Conservation (phyloP, 352 stramenopile genomes). For the Phytophthora niederhauseri region DNA sequence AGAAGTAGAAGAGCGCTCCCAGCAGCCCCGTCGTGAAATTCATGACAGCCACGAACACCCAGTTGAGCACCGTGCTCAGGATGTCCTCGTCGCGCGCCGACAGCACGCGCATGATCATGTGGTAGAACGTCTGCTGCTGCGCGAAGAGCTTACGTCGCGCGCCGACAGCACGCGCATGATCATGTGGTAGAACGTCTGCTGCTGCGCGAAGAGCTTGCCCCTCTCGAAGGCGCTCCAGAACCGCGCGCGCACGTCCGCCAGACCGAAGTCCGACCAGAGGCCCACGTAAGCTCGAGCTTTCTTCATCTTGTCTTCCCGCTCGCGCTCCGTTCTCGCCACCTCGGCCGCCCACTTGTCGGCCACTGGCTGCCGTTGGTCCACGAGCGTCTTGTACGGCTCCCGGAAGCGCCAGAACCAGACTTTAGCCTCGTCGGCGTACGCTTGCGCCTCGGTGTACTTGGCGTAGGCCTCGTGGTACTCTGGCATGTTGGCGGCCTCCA, state of each 20-base stretch:
- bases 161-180: slow-evolving; percentile 72
- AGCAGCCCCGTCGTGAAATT: slow-evolving; percentile 91
- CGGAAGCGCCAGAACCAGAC: slow-evolving; percentile 90
- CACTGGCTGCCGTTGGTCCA: slow-evolving; percentile 57
- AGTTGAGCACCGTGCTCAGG: slow-evolving; percentile 81
- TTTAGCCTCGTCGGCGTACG: slow-evolving; percentile 70
- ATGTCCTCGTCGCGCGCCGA: slow-evolving; percentile 76
- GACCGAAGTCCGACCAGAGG: slow-evolving; percentile 85
- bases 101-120: slow-evolving; percentile 82
- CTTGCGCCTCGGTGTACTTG: slow-evolving; percentile 56
- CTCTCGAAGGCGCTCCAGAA: slow-evolving; percentile 88
- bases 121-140: slow-evolving; percentile 89
- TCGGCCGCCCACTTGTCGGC: slow-evolving; percentile 69
- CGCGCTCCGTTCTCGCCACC: slow-evolving; percentile 56
- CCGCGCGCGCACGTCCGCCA: slow-evolving; percentile 71
- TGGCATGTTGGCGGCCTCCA: slow-evolving; percentile 79
- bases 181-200: slow-evolving; percentile 91
- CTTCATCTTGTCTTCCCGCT: slow-evolving; percentile 76
- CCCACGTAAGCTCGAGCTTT: slow-evolving; percentile 81
- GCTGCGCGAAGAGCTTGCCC: slow-evolving; percentile 87
- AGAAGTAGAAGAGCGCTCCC: slow-evolving; percentile 86
- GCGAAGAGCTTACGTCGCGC: slow-evolving; percentile 86
- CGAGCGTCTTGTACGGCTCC: slow-evolving; percentile 68
- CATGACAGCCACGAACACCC: slow-evolving; percentile 81
- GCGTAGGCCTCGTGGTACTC: slow-evolving; percentile 77